Percentiles rank a stretch among this genome's conserved stretches.
These are phyloP conservation scores for Thinopyrum elongatum DNA, from an alignment of 176 grass and related monocot species.

Conservation along the genomic window DNA sequence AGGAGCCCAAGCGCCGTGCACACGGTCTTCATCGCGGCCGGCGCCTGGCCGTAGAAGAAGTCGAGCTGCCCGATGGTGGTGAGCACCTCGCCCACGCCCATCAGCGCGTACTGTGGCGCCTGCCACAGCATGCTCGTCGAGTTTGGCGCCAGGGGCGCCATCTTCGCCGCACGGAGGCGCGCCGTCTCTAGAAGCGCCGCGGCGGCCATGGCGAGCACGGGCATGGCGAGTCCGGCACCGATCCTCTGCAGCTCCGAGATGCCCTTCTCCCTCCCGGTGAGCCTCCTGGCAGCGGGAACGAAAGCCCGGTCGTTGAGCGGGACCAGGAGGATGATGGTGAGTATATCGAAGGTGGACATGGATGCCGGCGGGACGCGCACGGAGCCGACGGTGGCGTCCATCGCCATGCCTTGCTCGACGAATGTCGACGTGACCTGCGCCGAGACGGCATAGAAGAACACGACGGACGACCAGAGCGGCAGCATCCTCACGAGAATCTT, in stretches of 20 bases:
- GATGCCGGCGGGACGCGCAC: constrained; percentile 16
- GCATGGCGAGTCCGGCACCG: not conserved
- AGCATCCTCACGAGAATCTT: constrained; percentile 32
- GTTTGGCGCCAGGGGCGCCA: no score
- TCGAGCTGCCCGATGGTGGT: constrained; percentile 46
- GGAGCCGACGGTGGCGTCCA: constrained; percentile 23
- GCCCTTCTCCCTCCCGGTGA: constrained; percentile 9
- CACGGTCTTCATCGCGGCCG: constrained; percentile 55
- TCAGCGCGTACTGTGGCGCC: constrained; percentile 41
- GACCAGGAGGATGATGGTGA: constrained; percentile 14
- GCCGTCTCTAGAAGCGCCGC: constrained; percentile 14
- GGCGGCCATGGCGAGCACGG: constrained; percentile 23
- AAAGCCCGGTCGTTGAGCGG: constrained; percentile 19
- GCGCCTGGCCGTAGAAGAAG: constrained; percentile 66
- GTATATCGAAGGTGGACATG: constrained; percentile 12
- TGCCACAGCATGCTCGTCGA: constrained; percentile 30
- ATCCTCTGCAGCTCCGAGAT: constrained; percentile 19
- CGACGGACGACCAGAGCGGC: constrained; percentile 13
- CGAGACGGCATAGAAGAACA: constrained; percentile 23
- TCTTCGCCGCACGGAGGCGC: not conserved
- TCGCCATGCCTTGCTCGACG: constrained; percentile 29
- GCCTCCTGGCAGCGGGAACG: not conserved
- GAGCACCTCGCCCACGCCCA: constrained; percentile 45
- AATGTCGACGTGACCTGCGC: constrained; percentile 27
- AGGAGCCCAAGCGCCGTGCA: constrained; percentile 55